Evolutionary conservation across 495 filamentous ascomycete species (phyloP).

Genomic region (Penicillium canescens): DNA sequence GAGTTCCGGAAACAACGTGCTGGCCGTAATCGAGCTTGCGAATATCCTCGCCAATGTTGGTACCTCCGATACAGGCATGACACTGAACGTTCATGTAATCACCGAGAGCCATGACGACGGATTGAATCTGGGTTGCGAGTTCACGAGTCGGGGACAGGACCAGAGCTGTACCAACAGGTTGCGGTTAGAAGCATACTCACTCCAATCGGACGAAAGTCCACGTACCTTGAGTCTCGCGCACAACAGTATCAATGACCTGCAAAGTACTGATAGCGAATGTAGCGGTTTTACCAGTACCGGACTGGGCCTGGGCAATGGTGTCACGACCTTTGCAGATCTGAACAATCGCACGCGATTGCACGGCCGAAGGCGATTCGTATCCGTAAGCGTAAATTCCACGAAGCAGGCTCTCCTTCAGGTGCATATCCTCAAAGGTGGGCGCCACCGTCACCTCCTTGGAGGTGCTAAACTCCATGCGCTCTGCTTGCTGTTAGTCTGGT

Average conservation of each 20-base stretch:
- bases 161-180: constrained; percentile 56
- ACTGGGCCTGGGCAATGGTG: constrained; percentile 99
- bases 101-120: constrained; percentile 93
- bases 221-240: constrained; percentile 80
- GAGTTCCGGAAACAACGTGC: constrained; percentile 95
- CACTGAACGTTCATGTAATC: constrained; percentile 99
- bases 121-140: constrained; percentile 97
- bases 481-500: constrained; percentile 43
- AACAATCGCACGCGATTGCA: constrained; percentile 96
- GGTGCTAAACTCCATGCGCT: constrained; percentile 96
- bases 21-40: constrained; percentile 95
- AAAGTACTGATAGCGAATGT: constrained; percentile 98
- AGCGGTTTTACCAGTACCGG: constrained; percentile 97
- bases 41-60: constrained; percentile 96
- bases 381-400: constrained; percentile 98
- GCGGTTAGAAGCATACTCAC: constrained; percentile 9
- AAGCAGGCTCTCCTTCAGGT: constrained; percentile 92
- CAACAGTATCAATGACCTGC: constrained; percentile 83
- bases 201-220: not conserved
- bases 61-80: constrained; percentile 97
- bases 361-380: constrained; percentile 95
- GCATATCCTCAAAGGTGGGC: constrained; percentile 72
- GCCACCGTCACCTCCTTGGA: constrained; percentile 95
- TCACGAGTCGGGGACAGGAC: constrained; percentile 98
- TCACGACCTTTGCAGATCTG: constrained; percentile 99